These are phyloP conservation scores for Backusella psychrophila DNA, from an alignment of 192 early-diverging fungal genomes.

Conservation along the genomic window DNA sequence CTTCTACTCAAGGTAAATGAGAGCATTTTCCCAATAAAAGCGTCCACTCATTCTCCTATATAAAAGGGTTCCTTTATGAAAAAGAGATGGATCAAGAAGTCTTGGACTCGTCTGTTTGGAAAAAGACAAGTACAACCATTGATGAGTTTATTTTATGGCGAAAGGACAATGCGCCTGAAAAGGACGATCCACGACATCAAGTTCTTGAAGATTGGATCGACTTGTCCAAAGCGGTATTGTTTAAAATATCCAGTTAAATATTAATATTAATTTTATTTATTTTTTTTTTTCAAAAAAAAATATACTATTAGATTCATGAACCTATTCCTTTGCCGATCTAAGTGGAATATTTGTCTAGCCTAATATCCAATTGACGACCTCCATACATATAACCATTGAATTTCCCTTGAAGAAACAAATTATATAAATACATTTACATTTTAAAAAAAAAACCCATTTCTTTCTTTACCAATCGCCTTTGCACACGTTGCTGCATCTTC, in stretches of 20 bases:
- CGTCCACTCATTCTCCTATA: not conserved
- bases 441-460: no score
- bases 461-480: conserved; percentile 46
- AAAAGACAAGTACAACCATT: conserved; percentile 4
- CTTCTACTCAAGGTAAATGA: not conserved
- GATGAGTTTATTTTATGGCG: conserved; percentile 14
- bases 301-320: conserved; percentile 9
- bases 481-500: conserved; percentile 46
- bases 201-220: conserved; percentile 6
- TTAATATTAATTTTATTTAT: not conserved
- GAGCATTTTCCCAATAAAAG: not conserved
- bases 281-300: not conserved
- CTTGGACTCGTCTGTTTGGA: not conserved
- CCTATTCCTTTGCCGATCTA: not conserved
- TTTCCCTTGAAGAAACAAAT: conserved; percentile 21
- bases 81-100: not conserved
- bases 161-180: conserved; percentile 4
- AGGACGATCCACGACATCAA: not conserved
- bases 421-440: no score
- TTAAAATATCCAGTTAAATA: not conserved
- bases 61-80: not conserved
- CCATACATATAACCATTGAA: conserved; percentile 55
- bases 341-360: conserved; percentile 27
- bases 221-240: not conserved
- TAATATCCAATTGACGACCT: conserved; percentile 44